phyloP scores from a whole-genome alignment of 176 grass and related monocot species.

The Tillandsia fasciculata region DNA sequence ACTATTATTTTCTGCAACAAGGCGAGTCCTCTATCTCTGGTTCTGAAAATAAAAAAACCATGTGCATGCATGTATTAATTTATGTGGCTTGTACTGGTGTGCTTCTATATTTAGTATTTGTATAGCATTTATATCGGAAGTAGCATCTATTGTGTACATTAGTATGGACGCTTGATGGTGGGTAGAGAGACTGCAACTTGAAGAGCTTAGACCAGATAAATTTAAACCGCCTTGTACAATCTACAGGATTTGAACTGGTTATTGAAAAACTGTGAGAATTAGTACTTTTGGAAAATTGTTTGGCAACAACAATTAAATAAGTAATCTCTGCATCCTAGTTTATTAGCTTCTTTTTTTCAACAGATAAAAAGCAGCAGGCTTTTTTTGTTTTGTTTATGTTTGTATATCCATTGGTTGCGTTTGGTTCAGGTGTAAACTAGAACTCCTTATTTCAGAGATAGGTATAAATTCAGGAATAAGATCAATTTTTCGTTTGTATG shows the following conservation, averaged over 20 bases:
- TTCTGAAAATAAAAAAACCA: background rate
- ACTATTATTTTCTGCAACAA: conserved; percentile 91
- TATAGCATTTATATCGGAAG: too few relatives aligned
- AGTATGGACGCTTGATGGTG: too few relatives aligned
- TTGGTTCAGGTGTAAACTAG: too few relatives aligned
- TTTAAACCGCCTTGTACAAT: background rate
- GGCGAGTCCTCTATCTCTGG: conserved; percentile 20
- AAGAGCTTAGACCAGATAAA: background rate
- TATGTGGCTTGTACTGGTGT: background rate
- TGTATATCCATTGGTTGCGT: background rate
- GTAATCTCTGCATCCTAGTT: background rate
- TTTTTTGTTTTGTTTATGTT: background rate
- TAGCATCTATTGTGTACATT: too few relatives aligned
- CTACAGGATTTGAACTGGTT: background rate
- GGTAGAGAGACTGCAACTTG: too few relatives aligned
- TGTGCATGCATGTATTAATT: background rate
- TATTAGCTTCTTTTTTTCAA: background rate
- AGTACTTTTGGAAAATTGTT: background rate
- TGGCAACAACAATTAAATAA: background rate
- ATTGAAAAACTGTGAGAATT: background rate
- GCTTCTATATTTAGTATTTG: background rate
- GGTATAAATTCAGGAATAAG: too few relatives aligned
- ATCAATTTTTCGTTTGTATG: too few relatives aligned
- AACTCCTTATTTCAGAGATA: too few relatives aligned
- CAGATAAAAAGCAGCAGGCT: background rate